Evolutionary conservation across 176 grass and related monocot species (phyloP).

Genomic region (Lolium perenne): DNA sequence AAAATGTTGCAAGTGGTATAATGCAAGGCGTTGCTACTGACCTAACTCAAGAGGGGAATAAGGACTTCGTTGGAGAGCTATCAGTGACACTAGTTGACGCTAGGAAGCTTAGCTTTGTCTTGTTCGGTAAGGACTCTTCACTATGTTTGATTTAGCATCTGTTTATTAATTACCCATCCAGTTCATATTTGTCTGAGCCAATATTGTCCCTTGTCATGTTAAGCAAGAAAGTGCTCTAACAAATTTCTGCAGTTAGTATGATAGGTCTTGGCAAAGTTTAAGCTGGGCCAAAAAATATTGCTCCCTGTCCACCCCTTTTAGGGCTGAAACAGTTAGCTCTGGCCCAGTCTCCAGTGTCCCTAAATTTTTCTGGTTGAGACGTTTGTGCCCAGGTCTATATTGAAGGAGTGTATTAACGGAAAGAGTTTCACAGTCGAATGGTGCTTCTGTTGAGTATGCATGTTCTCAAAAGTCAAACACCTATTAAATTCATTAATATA

Average conservation of each 20-base stretch:
- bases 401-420: not conserved
- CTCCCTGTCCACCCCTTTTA: not conserved
- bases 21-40: conserved; percentile 69
- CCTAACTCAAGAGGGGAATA: conserved; percentile 77
- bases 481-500: not conserved
- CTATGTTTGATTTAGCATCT: conserved; percentile 18
- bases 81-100: conserved; percentile 98
- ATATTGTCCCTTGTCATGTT: not conserved
- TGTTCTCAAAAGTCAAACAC: not conserved
- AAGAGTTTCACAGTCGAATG: not conserved
- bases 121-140: conserved; percentile 67
- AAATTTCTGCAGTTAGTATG: not conserved
- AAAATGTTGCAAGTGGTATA: conserved; percentile 65
- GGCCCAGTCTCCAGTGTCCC: not conserved
- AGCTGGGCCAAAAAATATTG: not conserved
- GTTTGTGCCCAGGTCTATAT: conserved; percentile 2
- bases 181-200: not conserved
- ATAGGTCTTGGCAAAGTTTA: not conserved
- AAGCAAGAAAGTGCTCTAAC: conserved; percentile 14
- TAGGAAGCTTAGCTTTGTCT: conserved; percentile 83
- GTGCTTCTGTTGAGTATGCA: not conserved
- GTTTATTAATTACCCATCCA: not conserved
- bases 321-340: not conserved
- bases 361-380: not conserved
- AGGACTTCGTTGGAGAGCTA: conserved; percentile 90